Evolutionary conservation across 441 rosid genomes (phyloP), one percentile per base, ranked within the genome.

Genomic region (Arabidopsis lyrata): DNA sequence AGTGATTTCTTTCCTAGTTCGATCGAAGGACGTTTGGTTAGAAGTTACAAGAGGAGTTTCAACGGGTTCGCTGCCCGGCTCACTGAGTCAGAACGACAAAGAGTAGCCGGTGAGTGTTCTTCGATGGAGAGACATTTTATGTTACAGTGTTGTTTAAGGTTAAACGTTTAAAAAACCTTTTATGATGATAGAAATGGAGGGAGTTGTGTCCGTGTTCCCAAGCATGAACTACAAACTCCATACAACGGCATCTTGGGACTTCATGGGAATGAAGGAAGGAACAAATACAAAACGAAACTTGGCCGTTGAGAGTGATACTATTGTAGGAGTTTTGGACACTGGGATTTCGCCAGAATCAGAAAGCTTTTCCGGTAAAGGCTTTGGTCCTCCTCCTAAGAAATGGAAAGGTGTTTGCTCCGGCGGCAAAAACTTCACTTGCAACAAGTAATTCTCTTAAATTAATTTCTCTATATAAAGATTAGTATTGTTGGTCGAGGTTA

Each of bases 321-420:
- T 87, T 9, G 16, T 87, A 10, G 90, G 90, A 13, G 70, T 85
- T 52, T 31, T 88, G 2, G 91, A 88, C 83, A 72, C 70, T 8
- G 89, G 88, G 34, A 81, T 89, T 14, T 86, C 83, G 90, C 94
- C 88, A 0, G 91, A 89, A 65, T 77, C 87, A 3, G 73, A 64
- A 12, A 85, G 89, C 68, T 85, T 88, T 38, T 67, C 54, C 16
- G 84, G 63, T 24, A 14, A 55, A 58, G 86, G 81, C 15, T 82
- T 79, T 64, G 81, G 81, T 72, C 81, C 87, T 16, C 85, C 85
- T 70, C 94, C 94, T 0, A 34, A 75, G 12, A 85, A 85, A 81
- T 86, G 90, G 90, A 86, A 87, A 67, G 88, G 91, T 13, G 54
- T 48, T 53, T 89, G 94, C 48, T 63, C 73, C 5, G 80, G 77